Percentiles rank a stretch among this genome's conserved stretches.
phyloP scores from a whole-genome alignment of 306 rosid species.

The Boehmeria nivea region DNA sequence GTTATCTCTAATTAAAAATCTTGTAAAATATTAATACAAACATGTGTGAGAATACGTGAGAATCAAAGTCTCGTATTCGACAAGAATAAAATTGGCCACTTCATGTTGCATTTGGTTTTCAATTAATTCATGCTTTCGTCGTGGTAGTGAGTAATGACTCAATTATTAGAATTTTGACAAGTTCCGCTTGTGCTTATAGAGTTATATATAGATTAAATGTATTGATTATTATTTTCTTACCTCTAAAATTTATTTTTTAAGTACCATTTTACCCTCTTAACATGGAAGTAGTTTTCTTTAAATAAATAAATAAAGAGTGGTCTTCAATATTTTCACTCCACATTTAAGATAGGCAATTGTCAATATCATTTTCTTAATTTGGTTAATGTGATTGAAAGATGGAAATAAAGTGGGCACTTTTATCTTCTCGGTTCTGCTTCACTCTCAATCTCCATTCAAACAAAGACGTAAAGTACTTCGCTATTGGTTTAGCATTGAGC shows the following conservation, averaged over 20 bases:
- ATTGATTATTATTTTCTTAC: background rate
- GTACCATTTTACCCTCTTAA: no score
- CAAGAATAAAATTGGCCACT: no score
- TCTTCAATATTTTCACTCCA: background rate
- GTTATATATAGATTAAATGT: no score
- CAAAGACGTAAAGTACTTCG: background rate
- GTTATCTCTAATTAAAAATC: background rate
- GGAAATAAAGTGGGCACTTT: background rate
- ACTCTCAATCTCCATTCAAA: constrained; percentile 4
- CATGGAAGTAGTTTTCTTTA: no score
- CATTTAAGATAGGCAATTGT: constrained; percentile 1
- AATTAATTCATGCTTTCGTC: no score
- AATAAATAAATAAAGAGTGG: no score
- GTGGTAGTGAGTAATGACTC: background rate
- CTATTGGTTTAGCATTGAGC: background rate
- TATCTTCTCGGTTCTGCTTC: background rate
- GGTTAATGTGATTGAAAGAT: background rate
- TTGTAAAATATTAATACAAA: background rate
- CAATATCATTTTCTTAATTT: background rate
- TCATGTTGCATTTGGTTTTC: no score
- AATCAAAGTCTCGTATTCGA: no score
- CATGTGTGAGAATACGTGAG: no score
- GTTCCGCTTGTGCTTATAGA: background rate
- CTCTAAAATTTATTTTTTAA: background rate
- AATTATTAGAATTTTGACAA: background rate